Evolutionary conservation across 495 filamentous ascomycete species (phyloP).

Genomic region (Recurvomyces mirabilis): DNA sequence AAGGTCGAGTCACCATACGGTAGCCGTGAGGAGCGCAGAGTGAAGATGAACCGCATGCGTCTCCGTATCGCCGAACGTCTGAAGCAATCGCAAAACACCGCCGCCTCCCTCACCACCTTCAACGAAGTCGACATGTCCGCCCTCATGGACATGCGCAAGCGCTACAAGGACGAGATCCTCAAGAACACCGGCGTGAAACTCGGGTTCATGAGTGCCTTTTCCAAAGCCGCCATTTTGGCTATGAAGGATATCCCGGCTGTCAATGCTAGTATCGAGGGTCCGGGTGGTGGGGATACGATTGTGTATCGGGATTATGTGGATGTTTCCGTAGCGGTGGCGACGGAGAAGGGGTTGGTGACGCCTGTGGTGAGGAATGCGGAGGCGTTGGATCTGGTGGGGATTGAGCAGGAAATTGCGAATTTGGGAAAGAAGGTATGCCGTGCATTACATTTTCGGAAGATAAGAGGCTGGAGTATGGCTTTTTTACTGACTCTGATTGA

Average conservation of each 20-base stretch:
- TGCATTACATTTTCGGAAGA: too few species aligned
- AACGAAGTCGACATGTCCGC: conserved; percentile 99
- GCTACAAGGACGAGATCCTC: conserved; percentile 90
- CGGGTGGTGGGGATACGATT: conserved; percentile 90
- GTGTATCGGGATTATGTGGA: conserved; percentile 98
- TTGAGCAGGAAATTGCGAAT: conserved; percentile 86
- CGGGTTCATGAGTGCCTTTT: conserved; percentile 97
- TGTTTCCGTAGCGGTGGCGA: conserved; percentile 93
- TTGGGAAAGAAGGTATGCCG: conserved; percentile 75
- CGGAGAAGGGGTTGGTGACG: conserved; percentile 93
- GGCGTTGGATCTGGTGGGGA: conserved; percentile 70
- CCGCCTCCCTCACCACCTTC: conserved; percentile 93
- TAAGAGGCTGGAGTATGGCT: too few species aligned
- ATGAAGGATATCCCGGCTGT: conserved; percentile 94
- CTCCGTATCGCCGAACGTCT: conserved; percentile 92
- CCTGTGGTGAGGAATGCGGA: conserved; percentile 93
- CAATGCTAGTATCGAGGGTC: conserved; percentile 94
- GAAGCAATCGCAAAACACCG: conserved; percentile 98
- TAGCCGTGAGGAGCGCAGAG: conserved; percentile 78
- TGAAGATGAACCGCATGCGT: conserved; percentile 99
- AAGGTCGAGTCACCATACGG: conserved; percentile 44
- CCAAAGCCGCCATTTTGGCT: conserved; percentile 77
- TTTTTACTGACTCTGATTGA: neutral
- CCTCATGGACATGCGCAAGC: conserved; percentile 89
- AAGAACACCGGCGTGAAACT: conserved; percentile 97